Conservation (phyloP, 345 rosid genomes). For the Conringia planisiliqua region DNA sequence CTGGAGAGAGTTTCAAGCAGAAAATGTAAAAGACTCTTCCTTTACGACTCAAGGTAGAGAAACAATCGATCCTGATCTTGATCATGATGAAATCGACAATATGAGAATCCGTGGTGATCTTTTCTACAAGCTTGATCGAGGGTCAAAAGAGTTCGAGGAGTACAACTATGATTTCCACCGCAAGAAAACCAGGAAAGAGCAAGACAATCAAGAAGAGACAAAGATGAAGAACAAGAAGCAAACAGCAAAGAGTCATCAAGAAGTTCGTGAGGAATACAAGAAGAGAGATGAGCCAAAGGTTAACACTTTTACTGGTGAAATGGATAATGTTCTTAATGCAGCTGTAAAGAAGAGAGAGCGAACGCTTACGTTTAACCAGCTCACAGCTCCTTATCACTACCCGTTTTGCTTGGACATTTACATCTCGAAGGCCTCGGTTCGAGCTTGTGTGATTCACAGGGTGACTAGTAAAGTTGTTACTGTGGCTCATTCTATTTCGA, state of each 20-base stretch:
- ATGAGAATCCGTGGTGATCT: constrained; percentile 81
- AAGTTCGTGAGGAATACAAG: constrained; percentile 30
- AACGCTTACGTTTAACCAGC: constrained; percentile 76
- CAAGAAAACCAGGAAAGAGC: constrained; percentile 40
- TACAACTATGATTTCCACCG: constrained; percentile 66
- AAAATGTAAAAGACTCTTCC: neutral
- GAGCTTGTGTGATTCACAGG: constrained; percentile 79
- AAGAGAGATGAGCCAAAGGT: constrained; percentile 21
- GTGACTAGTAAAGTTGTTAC: constrained; percentile 85
- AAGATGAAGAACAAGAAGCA: constrained; percentile 30
- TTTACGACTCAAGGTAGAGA: constrained; percentile 21
- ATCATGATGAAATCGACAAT: constrained; percentile 69
- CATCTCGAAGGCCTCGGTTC: constrained; percentile 75
- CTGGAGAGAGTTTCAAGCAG: constrained; percentile 39
- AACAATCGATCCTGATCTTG: constrained; percentile 30
- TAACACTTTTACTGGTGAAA: constrained; percentile 15
- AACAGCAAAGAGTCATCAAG: constrained; percentile 27
- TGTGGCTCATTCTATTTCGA: constrained; percentile 84
- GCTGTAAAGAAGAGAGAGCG: constrained; percentile 46
- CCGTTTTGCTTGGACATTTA: constrained; percentile 84
- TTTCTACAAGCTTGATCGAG: constrained; percentile 71
- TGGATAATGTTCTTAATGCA: neutral
- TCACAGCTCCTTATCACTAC: constrained; percentile 79
- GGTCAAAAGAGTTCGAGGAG: constrained; percentile 80
- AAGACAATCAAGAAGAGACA: constrained; percentile 32